These are phyloP conservation scores for Backusella luteola DNA, from an alignment of 192 early-diverging fungal species.

Conservation along the genomic window DNA sequence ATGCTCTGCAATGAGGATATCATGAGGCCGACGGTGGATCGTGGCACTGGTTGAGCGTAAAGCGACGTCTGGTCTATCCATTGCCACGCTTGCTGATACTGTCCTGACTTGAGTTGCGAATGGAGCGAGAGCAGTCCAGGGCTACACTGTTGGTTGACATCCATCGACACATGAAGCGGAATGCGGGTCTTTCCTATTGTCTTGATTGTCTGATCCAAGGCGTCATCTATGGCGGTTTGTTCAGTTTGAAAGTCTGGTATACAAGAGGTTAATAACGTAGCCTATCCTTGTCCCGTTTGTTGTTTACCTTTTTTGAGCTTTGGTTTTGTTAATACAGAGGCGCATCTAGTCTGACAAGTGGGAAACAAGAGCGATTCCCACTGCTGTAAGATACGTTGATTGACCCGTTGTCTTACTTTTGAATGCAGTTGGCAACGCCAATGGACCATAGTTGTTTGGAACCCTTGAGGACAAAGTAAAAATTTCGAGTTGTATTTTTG, in stretches of 20 bases:
- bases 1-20: background rate
- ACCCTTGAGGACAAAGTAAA: background rate
- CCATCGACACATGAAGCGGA: conserved; percentile 6
- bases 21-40: background rate
- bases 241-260: background rate
- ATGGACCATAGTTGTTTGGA: conserved; percentile 8
- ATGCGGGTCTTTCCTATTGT: background rate
- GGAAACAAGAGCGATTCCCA: conserved; percentile 5
- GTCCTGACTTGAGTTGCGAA: background rate
- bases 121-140: conserved; percentile 12
- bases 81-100: conserved; percentile 11
- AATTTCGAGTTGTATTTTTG: background rate
- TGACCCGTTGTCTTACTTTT: background rate
- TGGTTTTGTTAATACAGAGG: background rate
- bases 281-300: background rate
- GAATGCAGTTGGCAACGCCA: conserved; percentile 16
- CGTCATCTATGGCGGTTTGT: background rate
- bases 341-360: conserved; percentile 1
- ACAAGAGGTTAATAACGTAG: background rate
- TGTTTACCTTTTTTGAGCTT: conserved; percentile 5
- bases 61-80: background rate
- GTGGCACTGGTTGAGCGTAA: background rate
- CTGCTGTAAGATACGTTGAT: background rate
- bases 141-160: conserved; percentile 4
- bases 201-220: conserved; percentile 3